A percentile compares a stretch with the other conserved stretches of the same genome.
phyloP scores from a whole-genome alignment of 1,284 basidiomycete genomes.

The Cryptococcus sp. region DNA sequence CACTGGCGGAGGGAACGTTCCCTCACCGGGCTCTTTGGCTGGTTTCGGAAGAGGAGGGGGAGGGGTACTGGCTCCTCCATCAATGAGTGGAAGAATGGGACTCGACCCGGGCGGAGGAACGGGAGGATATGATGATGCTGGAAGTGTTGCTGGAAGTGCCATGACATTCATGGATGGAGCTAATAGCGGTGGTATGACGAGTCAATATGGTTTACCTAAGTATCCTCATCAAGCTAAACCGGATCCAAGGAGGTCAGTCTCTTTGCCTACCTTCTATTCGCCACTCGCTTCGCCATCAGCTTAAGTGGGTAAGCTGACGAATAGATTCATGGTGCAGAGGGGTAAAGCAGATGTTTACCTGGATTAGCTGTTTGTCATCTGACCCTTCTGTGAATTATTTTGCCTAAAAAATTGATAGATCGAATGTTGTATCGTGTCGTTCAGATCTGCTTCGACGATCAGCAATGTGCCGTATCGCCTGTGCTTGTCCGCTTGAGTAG shows the following conservation, averaged over 20 bases:
- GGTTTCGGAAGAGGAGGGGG: background rate
- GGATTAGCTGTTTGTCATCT: constrained; percentile 21
- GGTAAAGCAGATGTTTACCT: constrained; percentile 36
- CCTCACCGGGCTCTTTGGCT: background rate
- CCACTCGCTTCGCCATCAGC: background rate
- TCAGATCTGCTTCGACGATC: no score
- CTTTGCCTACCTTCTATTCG: background rate
- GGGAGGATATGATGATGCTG: constrained; percentile 25
- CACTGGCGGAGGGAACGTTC: background rate
- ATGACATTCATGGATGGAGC: constrained; percentile 47
- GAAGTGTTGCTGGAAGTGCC: constrained; percentile 22
- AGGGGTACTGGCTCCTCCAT: background rate
- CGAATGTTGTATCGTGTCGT: no score
- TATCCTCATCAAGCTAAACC: constrained; percentile 28
- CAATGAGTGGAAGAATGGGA: constrained; percentile 1
- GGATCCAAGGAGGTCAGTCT: constrained; percentile 31
- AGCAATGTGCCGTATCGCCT: no score
- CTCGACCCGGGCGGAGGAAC: constrained; percentile 1
- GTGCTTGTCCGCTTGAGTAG: no score
- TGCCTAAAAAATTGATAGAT: no score
- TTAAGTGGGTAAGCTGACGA: background rate
- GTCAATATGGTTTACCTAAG: constrained; percentile 45
- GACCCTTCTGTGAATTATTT: no score
- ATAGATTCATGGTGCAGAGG: constrained; percentile 31
- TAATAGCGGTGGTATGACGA: constrained; percentile 57